Percentiles rank a stretch among this genome's conserved stretches.
Conservation (phyloP, 2,329 filamentous ascomycete species). For the Trichoderma sp. region DNA sequence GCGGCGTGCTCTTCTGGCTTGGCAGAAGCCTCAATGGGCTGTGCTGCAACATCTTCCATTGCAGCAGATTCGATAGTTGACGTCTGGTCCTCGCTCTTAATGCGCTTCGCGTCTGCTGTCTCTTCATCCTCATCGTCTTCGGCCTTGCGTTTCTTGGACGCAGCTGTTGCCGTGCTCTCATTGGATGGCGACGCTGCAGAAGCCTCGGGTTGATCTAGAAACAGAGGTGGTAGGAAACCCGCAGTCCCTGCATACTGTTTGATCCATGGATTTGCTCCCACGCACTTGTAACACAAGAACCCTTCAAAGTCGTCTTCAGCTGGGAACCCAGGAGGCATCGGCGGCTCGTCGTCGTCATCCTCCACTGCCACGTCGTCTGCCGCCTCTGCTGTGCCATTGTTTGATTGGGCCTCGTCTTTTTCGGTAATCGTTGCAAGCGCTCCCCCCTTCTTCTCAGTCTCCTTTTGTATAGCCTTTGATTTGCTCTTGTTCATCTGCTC, state of each 20-base stretch:
- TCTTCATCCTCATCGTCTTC: conserved; percentile 52
- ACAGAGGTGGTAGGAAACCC: conserved; percentile 79
- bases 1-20: conserved; percentile 22
- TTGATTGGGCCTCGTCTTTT: conserved; percentile 45
- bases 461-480: conserved; percentile 34
- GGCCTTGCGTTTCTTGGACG: conserved; percentile 68
- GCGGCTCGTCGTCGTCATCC: conserved; percentile 62
- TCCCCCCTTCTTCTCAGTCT: conserved; percentile 30
- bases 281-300: conserved; percentile 92
- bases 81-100: conserved; percentile 48
- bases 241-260: conserved; percentile 79
- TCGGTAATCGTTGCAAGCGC: conserved; percentile 56
- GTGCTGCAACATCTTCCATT: neutral
- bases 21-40: neutral
- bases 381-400: conserved; percentile 29
- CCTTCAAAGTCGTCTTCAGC: conserved; percentile 86
- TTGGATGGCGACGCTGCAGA: conserved; percentile 8
- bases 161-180: conserved; percentile 9
- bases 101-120: conserved; percentile 53
- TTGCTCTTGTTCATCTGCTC: conserved; percentile 55
- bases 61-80: conserved; percentile 19
- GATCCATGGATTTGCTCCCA: conserved; percentile 87
- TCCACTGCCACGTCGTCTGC: conserved; percentile 39
- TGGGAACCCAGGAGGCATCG: conserved; percentile 84
- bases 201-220: conserved; percentile 41